Percentiles rank a stretch among this genome's conserved stretches.
phyloP scores from a whole-genome alignment of 2,329 filamentous ascomycete genomes.

The Phaeosphaeriaceae sp. region DNA sequence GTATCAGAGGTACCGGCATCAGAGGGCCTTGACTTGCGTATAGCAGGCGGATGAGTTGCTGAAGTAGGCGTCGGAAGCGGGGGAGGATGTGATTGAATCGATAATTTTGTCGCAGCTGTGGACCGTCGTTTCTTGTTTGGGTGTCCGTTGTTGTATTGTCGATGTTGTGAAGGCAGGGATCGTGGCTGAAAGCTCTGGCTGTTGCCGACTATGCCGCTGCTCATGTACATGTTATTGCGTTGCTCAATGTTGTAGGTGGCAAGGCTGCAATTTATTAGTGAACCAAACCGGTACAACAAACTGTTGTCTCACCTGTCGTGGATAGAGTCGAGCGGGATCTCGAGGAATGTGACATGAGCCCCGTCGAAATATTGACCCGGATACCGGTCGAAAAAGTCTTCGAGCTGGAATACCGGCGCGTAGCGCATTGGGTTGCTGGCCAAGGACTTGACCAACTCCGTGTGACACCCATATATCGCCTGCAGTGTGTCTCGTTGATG shows the following conservation, averaged over 20 bases:
- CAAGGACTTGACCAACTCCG: constrained; percentile 77
- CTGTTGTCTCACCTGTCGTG: constrained; percentile 61
- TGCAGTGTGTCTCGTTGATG: constrained; percentile 82
- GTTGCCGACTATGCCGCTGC: constrained; percentile 34
- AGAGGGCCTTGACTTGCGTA: constrained; percentile 25
- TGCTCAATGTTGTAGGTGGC: constrained; percentile 46
- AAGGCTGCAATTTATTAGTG: constrained; percentile 31
- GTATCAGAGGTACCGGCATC: constrained; percentile 30
- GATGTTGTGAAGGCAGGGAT: constrained; percentile 26
- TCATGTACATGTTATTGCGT: constrained; percentile 48
- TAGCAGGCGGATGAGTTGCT: constrained; percentile 32
- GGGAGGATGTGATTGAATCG: constrained; percentile 28
- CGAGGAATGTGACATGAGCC: constrained; percentile 74
- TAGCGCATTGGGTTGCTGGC: constrained; percentile 74
- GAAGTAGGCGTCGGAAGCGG: constrained; percentile 41
- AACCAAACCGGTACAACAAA: not conserved
- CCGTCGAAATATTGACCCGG: constrained; percentile 75
- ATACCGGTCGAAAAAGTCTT: constrained; percentile 88
- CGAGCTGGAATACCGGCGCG: constrained; percentile 80
- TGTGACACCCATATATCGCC: constrained; percentile 78
- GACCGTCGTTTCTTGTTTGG: constrained; percentile 46
- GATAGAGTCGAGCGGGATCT: constrained; percentile 68
- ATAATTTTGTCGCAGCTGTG: constrained; percentile 33
- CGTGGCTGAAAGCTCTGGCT: constrained; percentile 36
- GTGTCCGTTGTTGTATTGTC: constrained; percentile 38